Conservation (phyloP, 805 yeast species). For the Candida suzukii region DNA sequence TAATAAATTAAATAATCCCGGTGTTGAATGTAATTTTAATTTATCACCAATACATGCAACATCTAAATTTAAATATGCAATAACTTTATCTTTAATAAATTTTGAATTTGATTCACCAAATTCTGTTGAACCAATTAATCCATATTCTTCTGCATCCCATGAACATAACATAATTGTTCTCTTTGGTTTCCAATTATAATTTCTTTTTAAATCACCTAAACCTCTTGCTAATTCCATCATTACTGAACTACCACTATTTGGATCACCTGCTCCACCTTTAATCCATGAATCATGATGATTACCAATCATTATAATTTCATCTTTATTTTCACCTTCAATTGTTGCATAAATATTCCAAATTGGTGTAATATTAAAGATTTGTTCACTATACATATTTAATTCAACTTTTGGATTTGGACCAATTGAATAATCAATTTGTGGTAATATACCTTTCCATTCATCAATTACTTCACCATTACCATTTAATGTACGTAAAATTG, state of each 20-base stretch:
- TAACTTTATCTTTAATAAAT: slow-evolving; percentile 34
- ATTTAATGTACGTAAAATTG: slow-evolving; percentile 46
- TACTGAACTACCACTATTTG: slow-evolving; percentile 57
- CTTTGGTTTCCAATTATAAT: slow-evolving; percentile 55
- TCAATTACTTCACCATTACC: slow-evolving; percentile 35
- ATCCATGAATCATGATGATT: slow-evolving; percentile 71
- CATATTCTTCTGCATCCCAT: slow-evolving; percentile 72
- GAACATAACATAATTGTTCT: slow-evolving; percentile 59
- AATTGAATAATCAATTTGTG: slow-evolving; percentile 12
- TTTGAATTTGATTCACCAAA: slow-evolving; percentile 50
- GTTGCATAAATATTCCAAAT: slow-evolving; percentile 51
- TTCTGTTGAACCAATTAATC: slow-evolving; percentile 60
- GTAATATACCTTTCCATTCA: slow-evolving; percentile 11
- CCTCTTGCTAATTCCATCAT: slow-evolving; percentile 51
- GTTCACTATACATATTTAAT: slow-evolving; percentile 47
- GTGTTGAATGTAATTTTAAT: slow-evolving; percentile 43
- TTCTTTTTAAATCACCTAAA: slow-evolving; percentile 33
- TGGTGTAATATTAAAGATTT: slow-evolving; percentile 50
- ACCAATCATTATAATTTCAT: slow-evolving; percentile 50
- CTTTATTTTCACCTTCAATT: slow-evolving; percentile 38
- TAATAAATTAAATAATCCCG: slow-evolving; percentile 39
- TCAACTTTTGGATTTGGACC: slow-evolving; percentile 20
- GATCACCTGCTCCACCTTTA: slow-evolving; percentile 65
- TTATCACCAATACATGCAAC: slow-evolving; percentile 48
- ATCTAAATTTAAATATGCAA: slow-evolving; percentile 59